These are phyloP conservation scores for Xerocomus nothofagi DNA, from an alignment of 1,284 basidiomycete species.

Conservation along the genomic window DNA sequence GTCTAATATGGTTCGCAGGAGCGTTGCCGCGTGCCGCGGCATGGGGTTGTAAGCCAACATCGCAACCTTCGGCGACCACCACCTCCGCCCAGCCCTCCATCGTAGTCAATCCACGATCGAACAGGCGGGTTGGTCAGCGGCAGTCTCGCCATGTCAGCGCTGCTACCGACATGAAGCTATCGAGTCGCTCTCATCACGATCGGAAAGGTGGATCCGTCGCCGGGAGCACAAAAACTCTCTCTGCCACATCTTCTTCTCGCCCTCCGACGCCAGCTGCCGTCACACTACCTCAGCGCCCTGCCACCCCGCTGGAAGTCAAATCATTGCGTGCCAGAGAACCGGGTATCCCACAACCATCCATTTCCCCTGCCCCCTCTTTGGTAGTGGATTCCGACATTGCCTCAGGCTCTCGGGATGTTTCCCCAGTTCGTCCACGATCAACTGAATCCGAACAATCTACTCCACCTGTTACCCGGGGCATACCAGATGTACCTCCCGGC, in stretches of 20 bases:
- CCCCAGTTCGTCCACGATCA: conserved; percentile 47
- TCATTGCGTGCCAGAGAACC: conserved; percentile 42
- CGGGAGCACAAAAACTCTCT: conserved; percentile 43
- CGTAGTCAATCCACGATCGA: conserved; percentile 35
- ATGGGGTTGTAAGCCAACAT: conserved; percentile 67
- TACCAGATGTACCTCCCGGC: conserved; percentile 55
- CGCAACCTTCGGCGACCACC: conserved; percentile 19
- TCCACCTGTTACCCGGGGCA: conserved; percentile 46
- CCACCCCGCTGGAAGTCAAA: conserved; percentile 48
- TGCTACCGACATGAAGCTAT: conserved; percentile 39
- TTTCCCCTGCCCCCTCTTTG: conserved; percentile 51
- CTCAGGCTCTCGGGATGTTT: conserved; percentile 39
- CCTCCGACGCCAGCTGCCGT: conserved; percentile 55
- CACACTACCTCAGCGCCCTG: conserved; percentile 43
- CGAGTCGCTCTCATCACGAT: conserved; percentile 37
- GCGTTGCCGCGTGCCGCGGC: conserved; percentile 80
- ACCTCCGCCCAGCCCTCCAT: conserved; percentile 27
- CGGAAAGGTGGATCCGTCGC: conserved; percentile 37
- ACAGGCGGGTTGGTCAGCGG: conserved; percentile 44
- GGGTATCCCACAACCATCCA: conserved; percentile 38
- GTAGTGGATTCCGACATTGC: conserved; percentile 42
- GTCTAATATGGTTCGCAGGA: conserved; percentile 21
- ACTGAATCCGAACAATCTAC: conserved; percentile 43
- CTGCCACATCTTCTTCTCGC: conserved; percentile 61
- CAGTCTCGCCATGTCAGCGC: conserved; percentile 39